phyloP scores from a whole-genome alignment of 352 stramenopile genomes.

The Phytopythium litorale region DNA sequence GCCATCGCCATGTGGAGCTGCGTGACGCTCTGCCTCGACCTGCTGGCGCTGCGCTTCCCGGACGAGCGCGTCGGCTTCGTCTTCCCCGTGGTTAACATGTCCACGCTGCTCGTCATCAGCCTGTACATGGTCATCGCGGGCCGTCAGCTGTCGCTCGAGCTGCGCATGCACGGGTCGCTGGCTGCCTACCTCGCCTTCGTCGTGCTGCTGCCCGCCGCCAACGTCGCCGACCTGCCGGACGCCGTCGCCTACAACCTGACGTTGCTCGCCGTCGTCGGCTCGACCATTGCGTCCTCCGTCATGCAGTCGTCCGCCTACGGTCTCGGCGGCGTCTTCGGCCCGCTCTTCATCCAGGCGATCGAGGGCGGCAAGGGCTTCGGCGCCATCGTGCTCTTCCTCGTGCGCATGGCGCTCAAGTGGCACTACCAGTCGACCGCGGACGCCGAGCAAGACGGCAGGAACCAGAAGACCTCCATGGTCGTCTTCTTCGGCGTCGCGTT shows the following conservation, averaged over 20 bases:
- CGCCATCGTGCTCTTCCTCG: conserved; percentile 64
- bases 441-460: conserved; percentile 16
- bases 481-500: conserved; percentile 68
- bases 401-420: conserved; percentile 60
- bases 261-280: conserved; percentile 55
- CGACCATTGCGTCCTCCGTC: conserved; percentile 63
- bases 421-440: conserved; percentile 20
- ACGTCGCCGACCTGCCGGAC: conserved; percentile 45
- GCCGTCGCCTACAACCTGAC: conserved; percentile 52
- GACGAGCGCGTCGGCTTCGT: conserved; percentile 67
- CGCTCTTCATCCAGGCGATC: conserved; percentile 73
- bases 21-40: conserved; percentile 73
- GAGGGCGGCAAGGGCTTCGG: conserved; percentile 77
- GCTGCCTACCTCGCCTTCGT: conserved; percentile 50
- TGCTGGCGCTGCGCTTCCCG: conserved; percentile 63
- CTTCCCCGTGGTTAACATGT: conserved; percentile 85
- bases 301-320: conserved; percentile 72
- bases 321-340: conserved; percentile 72
- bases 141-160: conserved; percentile 52
- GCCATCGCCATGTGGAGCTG: conserved; percentile 75
- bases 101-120: conserved; percentile 67
- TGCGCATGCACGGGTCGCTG: conserved; percentile 52
- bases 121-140: conserved; percentile 80
- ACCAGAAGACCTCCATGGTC: conserved; percentile 42
- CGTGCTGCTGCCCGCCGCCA: conserved; percentile 51